Evolutionary conservation across 768 basidiomycete genomes (phyloP), one percentile per base, ranked within the genome.

Genomic region (Steccherinum ochraceum): DNA sequence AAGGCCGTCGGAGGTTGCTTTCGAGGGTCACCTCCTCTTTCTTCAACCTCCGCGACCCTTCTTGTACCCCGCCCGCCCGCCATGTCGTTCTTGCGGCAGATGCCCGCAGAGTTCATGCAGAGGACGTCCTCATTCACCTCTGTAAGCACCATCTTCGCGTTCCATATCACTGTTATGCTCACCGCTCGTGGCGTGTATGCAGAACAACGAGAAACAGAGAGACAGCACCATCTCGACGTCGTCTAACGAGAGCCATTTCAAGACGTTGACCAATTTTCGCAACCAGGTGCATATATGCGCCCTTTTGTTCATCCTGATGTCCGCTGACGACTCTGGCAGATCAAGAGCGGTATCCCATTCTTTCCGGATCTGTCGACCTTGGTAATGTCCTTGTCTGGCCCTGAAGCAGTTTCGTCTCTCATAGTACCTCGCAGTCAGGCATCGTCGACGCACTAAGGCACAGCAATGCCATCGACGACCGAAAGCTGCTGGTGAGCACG

Each of bases 401-500:
- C n/a, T 30, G 10, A 35, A 12, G 2, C 13, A 27, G 20, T 12
- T 20, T n/a, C 7, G 16, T 16, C 7, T 7, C 30, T 35, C 30
- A 35, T 35, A 19, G 18, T 13, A 25, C 5, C 26, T 13, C 46
- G 12, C 45, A 89, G 87, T 64, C 79, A 3, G 72, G 83, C 3
- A 65, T 80, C 5, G 65, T 86, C n/a, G 86, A 91, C 60, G 64
- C 72, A 1, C 58, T 89, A 40, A 70, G 71, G 27, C 75, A 90
- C 60, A 68, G 70, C 11, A 80, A 81, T 46, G 71, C 78, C 5
- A 69, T 90, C 19, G 86, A 93, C 66, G 89, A 93, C 60, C 76
- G 89, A 46, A 86, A 89, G 65, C 73, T 89, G 64, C 67, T 85
- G 45, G 89, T 88, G 48, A 48, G 83, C 70, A 18, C 13, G 3